Percentiles rank a stretch among this genome's conserved stretches.
Conservation (phyloP, 2,329 filamentous ascomycete species). For the Exophiala aquamarina region DNA sequence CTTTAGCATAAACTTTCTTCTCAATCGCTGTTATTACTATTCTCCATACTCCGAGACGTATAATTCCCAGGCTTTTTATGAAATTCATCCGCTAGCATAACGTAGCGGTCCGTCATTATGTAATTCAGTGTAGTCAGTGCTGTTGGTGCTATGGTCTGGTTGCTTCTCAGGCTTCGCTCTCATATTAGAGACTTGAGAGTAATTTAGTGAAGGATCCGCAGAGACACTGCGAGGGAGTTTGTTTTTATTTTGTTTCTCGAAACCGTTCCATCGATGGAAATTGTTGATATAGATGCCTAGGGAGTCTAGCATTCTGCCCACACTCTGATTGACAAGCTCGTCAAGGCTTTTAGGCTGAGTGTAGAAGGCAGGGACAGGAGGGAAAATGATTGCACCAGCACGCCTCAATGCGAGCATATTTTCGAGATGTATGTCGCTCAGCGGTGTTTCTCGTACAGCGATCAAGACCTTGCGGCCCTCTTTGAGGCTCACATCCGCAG, state of each 20-base stretch:
- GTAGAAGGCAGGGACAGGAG: conserved; percentile 48
- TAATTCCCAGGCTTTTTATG: too few species aligned
- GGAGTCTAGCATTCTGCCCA: conserved; percentile 48
- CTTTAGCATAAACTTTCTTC: too few species aligned
- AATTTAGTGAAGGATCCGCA: too few species aligned
- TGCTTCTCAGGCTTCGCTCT: too few species aligned
- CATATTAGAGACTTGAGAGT: too few species aligned
- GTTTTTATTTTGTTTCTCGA: conserved; percentile 16
- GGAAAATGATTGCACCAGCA: conserved; percentile 44
- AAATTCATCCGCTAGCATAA: too few species aligned
- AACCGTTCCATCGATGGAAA: conserved; percentile 40
- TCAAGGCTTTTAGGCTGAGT: conserved; percentile 40
- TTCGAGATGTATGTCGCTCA: conserved; percentile 21
- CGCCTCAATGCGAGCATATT: conserved; percentile 9
- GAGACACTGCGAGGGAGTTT: too few species aligned
- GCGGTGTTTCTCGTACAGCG: conserved; percentile 41
- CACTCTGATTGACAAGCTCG: conserved; percentile 47
- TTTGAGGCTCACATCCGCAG: conserved; percentile 46
- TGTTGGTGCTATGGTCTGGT: too few species aligned
- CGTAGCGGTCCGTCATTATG: too few species aligned
- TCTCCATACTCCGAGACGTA: too few species aligned
- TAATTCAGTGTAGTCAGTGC: too few species aligned
- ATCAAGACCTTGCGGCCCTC: conserved; percentile 39
- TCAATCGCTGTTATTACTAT: too few species aligned
- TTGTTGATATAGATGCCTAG: conserved; percentile 44